Conservation (phyloP, 495 filamentous ascomycete genomes). For the Xylaria castorea region DNA sequence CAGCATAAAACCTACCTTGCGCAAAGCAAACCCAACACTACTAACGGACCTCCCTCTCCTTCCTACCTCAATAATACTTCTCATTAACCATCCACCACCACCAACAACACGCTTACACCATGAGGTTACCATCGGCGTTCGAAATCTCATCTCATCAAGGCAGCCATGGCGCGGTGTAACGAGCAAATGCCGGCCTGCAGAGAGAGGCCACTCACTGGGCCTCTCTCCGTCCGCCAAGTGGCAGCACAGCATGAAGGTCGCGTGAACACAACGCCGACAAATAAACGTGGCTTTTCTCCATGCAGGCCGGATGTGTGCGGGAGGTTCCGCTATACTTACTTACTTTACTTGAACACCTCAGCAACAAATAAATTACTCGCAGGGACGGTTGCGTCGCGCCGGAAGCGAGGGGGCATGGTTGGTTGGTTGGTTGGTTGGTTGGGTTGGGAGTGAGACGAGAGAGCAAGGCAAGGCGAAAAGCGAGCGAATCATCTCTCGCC, state of each 20-base stretch:
- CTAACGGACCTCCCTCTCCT: neutral
- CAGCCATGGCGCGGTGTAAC: neutral
- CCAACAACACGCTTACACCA: neutral
- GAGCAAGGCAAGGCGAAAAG: neutral
- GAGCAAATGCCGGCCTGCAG: neutral
- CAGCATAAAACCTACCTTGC: neutral
- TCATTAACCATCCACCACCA: neutral
- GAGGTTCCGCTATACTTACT: conserved; percentile 1
- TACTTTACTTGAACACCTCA: neutral
- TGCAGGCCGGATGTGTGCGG: conserved; percentile 10
- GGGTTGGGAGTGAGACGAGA: neutral
- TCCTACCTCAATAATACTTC: neutral
- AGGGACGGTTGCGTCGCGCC: neutral
- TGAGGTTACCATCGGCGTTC: neutral
- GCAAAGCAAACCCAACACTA: neutral
- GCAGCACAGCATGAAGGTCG: neutral
- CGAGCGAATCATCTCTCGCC: conserved; percentile 11
- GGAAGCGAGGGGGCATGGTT: neutral
- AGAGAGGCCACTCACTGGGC: neutral
- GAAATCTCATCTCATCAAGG: neutral
- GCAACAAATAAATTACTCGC: neutral
- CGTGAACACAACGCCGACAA: neutral
- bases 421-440: neutral
- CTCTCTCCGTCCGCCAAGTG: conserved; percentile 11
- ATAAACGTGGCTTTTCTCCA: neutral